Evolutionary conservation across 495 filamentous ascomycete genomes (phyloP), one percentile per base, ranked within the genome.

Genomic region (Penicillium atrosanguineum): DNA sequence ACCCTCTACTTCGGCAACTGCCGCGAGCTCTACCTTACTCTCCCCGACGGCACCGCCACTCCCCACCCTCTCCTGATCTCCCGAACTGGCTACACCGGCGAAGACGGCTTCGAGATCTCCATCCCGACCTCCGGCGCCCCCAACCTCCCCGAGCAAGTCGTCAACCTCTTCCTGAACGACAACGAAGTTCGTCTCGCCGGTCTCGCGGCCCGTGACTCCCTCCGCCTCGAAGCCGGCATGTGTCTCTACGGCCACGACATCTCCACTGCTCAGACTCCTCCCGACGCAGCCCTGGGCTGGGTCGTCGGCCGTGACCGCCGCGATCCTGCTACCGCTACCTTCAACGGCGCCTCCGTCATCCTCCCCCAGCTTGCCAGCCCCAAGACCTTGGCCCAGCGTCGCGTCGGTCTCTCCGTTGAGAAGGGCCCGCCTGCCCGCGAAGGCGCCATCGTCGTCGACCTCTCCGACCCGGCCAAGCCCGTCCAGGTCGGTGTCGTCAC

Each of bases 161-260:
- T 79, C 15, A 75, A 88, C 63, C 72, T 83, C 34, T 77, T 98
- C 34, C 80, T 98, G 14, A 56, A 78, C 15, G 72, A 77, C 50
- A 74, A 76, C 16, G 84, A 88, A 41, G 70, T 95, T 15, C 86
- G 85, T 52, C 74, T 97, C 7, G 90, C 92, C 20, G 94, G 94
- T 12, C 79, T 98, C 1, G 94, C 91, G 4, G 91, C 94, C 6
- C 82, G 94, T 51, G 95, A 98, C 69, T 94, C 87, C 59, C 81
- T 98, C 54, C 84, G 94, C 16, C 83, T 98, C 8, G 94, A 98
- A 71, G 94, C 95, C 0, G 94, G 94, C 45, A 93, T 98, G 92
- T 97, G 90, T 71, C 82, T 97, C 21, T 97, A 97, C 75, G 94
- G 94, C n/a, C 91, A 96, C 68, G 94, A 98, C 72, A 82, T 98